phyloP scores from a whole-genome alignment of 805 yeast species.

The Brettanomyces sp. region DNA sequence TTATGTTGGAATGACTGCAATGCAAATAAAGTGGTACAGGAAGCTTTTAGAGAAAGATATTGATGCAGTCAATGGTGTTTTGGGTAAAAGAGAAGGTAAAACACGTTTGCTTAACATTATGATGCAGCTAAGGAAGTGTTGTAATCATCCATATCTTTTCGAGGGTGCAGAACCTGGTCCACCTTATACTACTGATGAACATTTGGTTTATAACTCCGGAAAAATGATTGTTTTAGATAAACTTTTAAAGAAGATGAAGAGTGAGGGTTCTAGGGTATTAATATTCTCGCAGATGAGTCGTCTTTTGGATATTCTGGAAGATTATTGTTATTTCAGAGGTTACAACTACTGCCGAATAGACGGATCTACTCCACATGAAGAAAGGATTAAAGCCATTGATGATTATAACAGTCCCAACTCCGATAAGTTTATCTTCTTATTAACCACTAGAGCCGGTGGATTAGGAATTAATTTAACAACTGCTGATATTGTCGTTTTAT shows the following conservation, averaged over 20 bases:
- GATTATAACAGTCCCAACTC: constrained; percentile 79
- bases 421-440: constrained; percentile 70
- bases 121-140: constrained; percentile 93
- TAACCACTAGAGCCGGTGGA: constrained; percentile 97
- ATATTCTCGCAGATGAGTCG: constrained; percentile 94
- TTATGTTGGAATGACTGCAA: constrained; percentile 89
- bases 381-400: constrained; percentile 85
- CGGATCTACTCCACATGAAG: constrained; percentile 90
- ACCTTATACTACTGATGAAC: constrained; percentile 93
- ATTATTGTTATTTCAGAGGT: constrained; percentile 78
- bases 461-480: constrained; percentile 87
- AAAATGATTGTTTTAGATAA: constrained; percentile 86
- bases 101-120: constrained; percentile 87
- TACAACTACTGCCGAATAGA: constrained; percentile 87
- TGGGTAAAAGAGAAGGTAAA: constrained; percentile 90
- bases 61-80: constrained; percentile 92
- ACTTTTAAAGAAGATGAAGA: constrained; percentile 58
- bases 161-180: constrained; percentile 99
- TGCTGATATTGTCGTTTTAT: constrained; percentile 83
- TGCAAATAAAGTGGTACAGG: constrained; percentile 92
- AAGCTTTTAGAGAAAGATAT: constrained; percentile 84
- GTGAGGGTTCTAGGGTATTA: constrained; percentile 78
- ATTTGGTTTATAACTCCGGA: constrained; percentile 80
- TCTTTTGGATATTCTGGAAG: constrained; percentile 81
- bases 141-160: constrained; percentile 93